Base-by-base conservation (phyloP, 345 rosid genomes). In the Eucalyptus sp. region DNA sequence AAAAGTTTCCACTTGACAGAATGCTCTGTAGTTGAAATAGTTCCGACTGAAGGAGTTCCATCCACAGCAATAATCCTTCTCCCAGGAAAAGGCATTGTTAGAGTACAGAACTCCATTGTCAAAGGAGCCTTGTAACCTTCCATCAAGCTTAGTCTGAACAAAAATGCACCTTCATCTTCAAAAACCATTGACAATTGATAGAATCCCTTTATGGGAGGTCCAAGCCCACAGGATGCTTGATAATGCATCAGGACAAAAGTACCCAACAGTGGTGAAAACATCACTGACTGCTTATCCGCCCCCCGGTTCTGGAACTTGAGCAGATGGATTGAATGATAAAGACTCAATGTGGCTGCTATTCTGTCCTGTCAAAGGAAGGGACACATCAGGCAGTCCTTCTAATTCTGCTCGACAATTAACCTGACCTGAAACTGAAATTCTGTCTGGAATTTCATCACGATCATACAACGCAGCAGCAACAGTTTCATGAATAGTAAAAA, bases 131-230 rank as follows among this genome's bases (percentile, higher is more conserved):
- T 97, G 87, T 95, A 94, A 37, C 99, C 98, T 92, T 96, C 98
- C 98, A 97, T 96, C 76, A 98, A 94, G 56, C 87, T 90, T 92
- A 98, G 91, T 93, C 95, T 97, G 91, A 96, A 97, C 87, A 98
- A 94, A 90, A 98, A 97, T 54, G 99, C 99, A 87, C 99, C 99
- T 92, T 98, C 97, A 88, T 97, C 97, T 91, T 98, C 99, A 71
- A 96, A 97, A 80, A 98, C 97, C 99, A 98, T 96, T 37, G 99
- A 98, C 87, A 98, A 92, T 90, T 98, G 99, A 92, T 98, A 98
- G 88, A 98, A 98, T 71, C 96, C 99, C 90, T 95, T 95, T 87
- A 98, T 88, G n/a, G 98, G 99, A 88, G 99, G 98, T 90, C 98
- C 94, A 88, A 95, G 92, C 56, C 93, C 89, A 89, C 97, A 97